Evolutionary conservation across 2,329 filamentous ascomycete species (phyloP), one percentile per base, ranked within the genome.

Genomic region (Pyricularia sp.): DNA sequence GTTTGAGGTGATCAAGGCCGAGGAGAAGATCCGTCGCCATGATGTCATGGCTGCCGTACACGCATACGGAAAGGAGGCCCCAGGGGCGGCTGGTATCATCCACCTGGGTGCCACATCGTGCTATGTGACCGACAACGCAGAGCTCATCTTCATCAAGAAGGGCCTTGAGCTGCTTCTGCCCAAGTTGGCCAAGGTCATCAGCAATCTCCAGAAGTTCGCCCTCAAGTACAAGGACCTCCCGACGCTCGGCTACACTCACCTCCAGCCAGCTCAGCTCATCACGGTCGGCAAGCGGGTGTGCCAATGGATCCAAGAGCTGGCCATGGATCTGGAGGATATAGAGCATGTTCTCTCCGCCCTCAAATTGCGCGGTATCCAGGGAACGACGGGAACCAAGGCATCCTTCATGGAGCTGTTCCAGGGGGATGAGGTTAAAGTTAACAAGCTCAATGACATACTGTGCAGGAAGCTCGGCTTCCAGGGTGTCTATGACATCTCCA

Each of bases 101-200:
- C 93, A 97, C 77, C 88, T 85, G 77, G 90, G 90, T 72, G 88
- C 88, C 68, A 90, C 85, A 25, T 71, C 71, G 11, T 87, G 83
- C 77, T 88, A 73, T 68, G 84, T 88, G 58, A 94, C 90, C 66
- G 92, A 93, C 75, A 93, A 93, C 72, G 85, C 89, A 2, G 92
- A 94, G 73, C 81, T 94, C 50, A 92, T 96, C 72, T 87, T 96
- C 74, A 85, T 93, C 74, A 82, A 88, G 28, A 87, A 93, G 70
- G 93, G 87, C 6, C 81, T 97, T 69, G 87, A 94, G 73, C 80
- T 97, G n/a, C 78, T 97, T 4, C 81, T 91, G 10, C 88, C 88
- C 50, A 96, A 94, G 79, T 80, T 97, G 7, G 92, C 92, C 68
- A 92, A 88, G 73, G 90, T 93, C 69, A 90, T 97, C 72, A 81